These are phyloP conservation scores for Colletotrichum lupini DNA, from an alignment of 2,329 filamentous ascomycete genomes.

Conservation along the genomic window DNA sequence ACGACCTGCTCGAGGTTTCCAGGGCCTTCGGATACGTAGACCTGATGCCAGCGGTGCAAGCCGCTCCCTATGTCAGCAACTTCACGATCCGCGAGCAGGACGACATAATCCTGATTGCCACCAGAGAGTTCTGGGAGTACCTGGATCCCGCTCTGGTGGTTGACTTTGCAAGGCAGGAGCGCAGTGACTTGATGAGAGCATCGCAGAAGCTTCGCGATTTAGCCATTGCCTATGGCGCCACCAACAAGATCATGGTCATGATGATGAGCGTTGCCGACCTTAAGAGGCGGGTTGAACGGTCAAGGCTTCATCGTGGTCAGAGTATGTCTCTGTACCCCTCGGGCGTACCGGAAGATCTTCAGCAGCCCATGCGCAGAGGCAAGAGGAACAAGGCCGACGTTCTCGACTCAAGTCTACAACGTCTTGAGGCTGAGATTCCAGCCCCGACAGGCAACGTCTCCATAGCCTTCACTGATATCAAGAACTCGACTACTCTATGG, in stretches of 20 bases:
- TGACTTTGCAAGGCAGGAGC: constrained; percentile 88
- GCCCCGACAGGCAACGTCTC: constrained; percentile 91
- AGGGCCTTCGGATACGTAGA: constrained; percentile 95
- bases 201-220: constrained; percentile 94
- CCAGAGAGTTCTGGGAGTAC: constrained; percentile 95
- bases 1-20: constrained; percentile 91
- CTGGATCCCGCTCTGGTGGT: constrained; percentile 90
- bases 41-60: constrained; percentile 91
- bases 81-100: constrained; percentile 86
- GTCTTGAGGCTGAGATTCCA: constrained; percentile 90
- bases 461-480: constrained; percentile 98
- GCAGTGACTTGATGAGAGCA: constrained; percentile 91
- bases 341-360: constrained; percentile 75
- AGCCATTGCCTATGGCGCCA: constrained; percentile 94
- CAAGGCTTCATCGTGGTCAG: constrained; percentile 77
- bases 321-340: constrained; percentile 88
- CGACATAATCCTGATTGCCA: constrained; percentile 92
- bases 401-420: constrained; percentile 87
- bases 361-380: constrained; percentile 72
- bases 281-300: constrained; percentile 82
- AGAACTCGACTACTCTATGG: constrained; percentile 96
- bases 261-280: constrained; percentile 93
- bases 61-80: constrained; percentile 85
- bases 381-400: constrained; percentile 72
- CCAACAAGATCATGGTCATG: constrained; percentile 98